Base-by-base conservation (phyloP, 2,329 filamentous ascomycete genomes). In the Didymella keratinophila region DNA sequence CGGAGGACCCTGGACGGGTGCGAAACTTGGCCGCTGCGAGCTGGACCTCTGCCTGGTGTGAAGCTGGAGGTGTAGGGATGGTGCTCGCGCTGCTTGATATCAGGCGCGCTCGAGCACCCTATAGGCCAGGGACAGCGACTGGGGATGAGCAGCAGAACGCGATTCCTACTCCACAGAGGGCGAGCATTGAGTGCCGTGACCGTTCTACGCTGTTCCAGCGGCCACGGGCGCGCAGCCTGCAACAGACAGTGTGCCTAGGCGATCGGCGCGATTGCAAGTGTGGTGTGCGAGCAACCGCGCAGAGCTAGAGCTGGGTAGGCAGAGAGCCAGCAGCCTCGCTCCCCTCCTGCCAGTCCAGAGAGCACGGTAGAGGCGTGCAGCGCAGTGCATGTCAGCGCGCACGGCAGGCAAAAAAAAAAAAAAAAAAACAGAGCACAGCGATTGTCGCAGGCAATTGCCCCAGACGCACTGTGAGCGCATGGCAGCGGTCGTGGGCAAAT, bases 191-290 rank as follows among this genome's bases (percentile, higher is more conserved):
- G 25, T 12, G 55, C 43, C 34, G 47, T 47, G 47, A 34, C 48
- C 47, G 27, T 47, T 47, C 48, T 52, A 32, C 42, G 49, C 43
- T 28, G 27, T 52, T 48, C 43, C 55, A 52, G 54, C 32, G 42
- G 55, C 49, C 49, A 37, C 44, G 50, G 56, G 41, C 46, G 36
- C 12, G 41, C 53, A 56, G 46, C 32, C 36, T 46, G 14, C 47
- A 25, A 39, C 43, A 25, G 55, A 28, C 50, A 41, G 25, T 3
- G 41, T 21, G 49, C 37, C 54, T 49, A 56, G 56, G 49, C 58
- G 58, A 69, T 68, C 58, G 65, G 65, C 66, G 56, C 58, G 32
- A 62, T 59, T 52, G 58, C 53, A 45, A 47, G 21, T 25, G 47
- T 30, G 52, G 54, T 56, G 53, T 61, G 61, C 54, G 42, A 42